Evolutionary conservation across 169 alveolate species (phyloP), one percentile per base, ranked within the genome.

Genomic region (Plasmodium coatneyi): DNA sequence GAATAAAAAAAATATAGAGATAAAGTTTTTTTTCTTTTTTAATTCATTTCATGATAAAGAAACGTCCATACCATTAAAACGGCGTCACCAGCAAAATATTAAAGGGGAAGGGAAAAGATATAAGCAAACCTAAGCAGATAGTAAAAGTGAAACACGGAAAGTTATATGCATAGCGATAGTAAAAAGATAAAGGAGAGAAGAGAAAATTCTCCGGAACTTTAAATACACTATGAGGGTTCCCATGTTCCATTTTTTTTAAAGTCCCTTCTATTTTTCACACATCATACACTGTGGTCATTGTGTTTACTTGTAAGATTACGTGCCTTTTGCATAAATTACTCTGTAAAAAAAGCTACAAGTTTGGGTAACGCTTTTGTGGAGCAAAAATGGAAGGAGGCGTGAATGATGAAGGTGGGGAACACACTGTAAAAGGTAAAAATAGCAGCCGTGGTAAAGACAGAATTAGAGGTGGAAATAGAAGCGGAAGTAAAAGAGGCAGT

Each of bases 351-450:
- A 30, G 52, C 39, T 30, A 28, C 32, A 81, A 19, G 14, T 52
- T 49, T 56, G 2, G 41, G 41, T 82, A 19, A 82, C 71, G 80
- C 41, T 16, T 1, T 34, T 41, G 41, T 30, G 71, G 90, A 32
- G 78, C 71, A 19, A 84, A 82, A 49, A 84, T 74, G 84, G 84
- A 52, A 16, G 79, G 71, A 84, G 93, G 52, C 70, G 60, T 25
- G 46, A 84, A 36, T 84, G 80, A 84, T 32, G 80, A 78, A n/a
- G 71, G 71, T 82, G 39, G 19, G 5, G 22, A 28, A 39, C 28
- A 36, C 34, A 76, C 76, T 25, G 41, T 78, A 16, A 43, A 34
- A 49, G 46, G 56, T 78, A 16, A 49, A 9, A 84, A 70, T 71
- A 74, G 32, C 36, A 22, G 36, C 76, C 30, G 76, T n/a, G 36